Evolutionary conservation across 164 flowering plant genomes (phyloP).

Genomic region (Chimonanthus salicifolius): DNA sequence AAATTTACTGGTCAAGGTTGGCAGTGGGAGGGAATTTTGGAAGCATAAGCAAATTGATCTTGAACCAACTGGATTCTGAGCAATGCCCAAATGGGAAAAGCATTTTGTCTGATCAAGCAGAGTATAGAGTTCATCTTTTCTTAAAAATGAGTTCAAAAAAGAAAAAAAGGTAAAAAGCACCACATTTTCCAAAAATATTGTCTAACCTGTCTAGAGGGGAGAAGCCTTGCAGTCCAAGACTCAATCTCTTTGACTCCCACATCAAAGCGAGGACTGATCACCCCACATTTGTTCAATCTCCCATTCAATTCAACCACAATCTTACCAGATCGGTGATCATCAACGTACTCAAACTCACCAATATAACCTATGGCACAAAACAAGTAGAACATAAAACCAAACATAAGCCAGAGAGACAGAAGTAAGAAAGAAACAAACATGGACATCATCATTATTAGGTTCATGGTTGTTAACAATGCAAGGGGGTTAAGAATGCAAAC

Average conservation of each 20-base stretch:
- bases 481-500: constrained; percentile 11
- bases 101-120: no score
- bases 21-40: no score
- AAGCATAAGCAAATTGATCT: no score
- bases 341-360: constrained; percentile 30
- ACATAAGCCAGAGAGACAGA: background rate
- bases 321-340: constrained; percentile 28
- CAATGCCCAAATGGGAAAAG: no score
- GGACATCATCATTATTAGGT: no score
- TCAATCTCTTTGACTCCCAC: constrained; percentile 29
- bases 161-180: no score
- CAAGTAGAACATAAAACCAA: background rate
- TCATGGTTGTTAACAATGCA: background rate
- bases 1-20: no score
- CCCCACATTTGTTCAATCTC: constrained; percentile 31
- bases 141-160: no score
- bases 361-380: constrained; percentile 19
- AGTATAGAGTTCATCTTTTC: no score
- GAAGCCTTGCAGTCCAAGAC: constrained; percentile 30
- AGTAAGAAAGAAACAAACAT: background rate
- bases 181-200: background rate
- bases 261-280: constrained; percentile 31
- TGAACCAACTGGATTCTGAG: no score
- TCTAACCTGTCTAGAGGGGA: constrained; percentile 27
- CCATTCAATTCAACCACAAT: constrained; percentile 30